Evolutionary conservation across 2,329 filamentous ascomycete species (phyloP).

Genomic region (Cladophialophora immunda): DNA sequence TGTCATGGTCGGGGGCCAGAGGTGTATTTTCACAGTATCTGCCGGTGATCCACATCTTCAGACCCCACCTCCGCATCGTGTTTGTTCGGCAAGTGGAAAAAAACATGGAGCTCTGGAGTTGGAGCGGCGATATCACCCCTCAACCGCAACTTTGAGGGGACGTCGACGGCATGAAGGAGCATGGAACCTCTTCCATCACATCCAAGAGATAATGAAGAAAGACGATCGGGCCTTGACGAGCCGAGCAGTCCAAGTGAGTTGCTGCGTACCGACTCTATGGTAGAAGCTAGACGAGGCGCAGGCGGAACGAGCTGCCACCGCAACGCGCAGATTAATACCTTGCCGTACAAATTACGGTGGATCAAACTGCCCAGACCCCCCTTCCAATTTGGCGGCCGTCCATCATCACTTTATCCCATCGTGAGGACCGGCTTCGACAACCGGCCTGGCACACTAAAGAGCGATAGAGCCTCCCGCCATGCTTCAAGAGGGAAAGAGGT

Average conservation of each 20-base stretch:
- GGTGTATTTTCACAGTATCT: background rate
- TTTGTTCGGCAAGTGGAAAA: conserved; percentile 3
- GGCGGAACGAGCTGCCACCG: background rate
- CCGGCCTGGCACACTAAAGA: no score
- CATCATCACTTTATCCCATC: no score
- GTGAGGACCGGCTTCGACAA: no score
- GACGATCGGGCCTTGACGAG: background rate
- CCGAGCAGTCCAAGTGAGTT: background rate
- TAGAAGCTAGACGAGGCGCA: background rate
- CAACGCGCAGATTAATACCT: background rate
- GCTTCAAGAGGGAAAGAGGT: no score
- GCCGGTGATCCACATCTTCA: background rate
- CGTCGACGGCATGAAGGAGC: background rate
- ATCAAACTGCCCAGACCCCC: no score
- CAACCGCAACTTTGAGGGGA: background rate
- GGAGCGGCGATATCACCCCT: background rate
- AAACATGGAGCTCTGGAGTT: background rate
- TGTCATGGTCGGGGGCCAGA: background rate
- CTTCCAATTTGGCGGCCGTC: no score
- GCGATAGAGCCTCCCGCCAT: no score
- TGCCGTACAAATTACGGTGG: background rate
- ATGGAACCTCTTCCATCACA: background rate
- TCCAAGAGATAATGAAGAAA: background rate
- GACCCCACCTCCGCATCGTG: conserved; percentile 2
- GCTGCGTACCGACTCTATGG: no score